Conservation (phyloP, 768 basidiomycete genomes). For the Tricholoma bakamatsutake region DNA sequence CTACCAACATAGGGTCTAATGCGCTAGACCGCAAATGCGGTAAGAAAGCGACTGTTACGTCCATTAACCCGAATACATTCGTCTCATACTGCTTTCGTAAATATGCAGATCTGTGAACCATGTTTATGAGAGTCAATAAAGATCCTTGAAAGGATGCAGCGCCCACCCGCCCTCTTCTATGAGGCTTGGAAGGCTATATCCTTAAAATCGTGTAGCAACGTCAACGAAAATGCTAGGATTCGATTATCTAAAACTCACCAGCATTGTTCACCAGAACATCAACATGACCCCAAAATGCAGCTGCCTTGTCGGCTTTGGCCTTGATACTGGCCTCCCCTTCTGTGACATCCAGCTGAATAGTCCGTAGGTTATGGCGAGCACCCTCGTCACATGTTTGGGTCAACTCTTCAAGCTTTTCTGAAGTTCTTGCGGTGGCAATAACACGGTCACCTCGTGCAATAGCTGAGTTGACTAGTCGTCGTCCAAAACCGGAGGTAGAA, state of each 20-base stretch:
- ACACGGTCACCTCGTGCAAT: conserved; percentile 56
- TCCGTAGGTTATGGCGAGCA: conserved; percentile 31
- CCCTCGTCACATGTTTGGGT: conserved; percentile 19
- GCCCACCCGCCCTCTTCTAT: conserved; percentile 56
- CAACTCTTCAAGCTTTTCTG: conserved; percentile 34
- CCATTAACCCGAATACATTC: conserved; percentile 47
- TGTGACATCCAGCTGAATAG: conserved; percentile 47
- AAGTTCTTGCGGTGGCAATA: conserved; percentile 49
- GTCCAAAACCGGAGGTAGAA: conserved; percentile 56
- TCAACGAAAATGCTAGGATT: too few relatives aligned
- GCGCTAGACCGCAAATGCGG: conserved; percentile 43
- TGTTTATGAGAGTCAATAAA: not conserved
- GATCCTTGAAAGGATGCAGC: not conserved
- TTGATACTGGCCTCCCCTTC: conserved; percentile 37
- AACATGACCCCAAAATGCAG: conserved; percentile 43
- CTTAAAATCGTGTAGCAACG: conserved; percentile 10
- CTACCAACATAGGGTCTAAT: conserved; percentile 37
- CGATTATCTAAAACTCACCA: conserved; percentile 22
- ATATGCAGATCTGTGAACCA: conserved; percentile 19
- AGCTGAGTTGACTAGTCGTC: conserved; percentile 40
- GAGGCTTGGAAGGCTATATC: conserved; percentile 34
- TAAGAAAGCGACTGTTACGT: conserved; percentile 47
- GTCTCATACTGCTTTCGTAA: conserved; percentile 40
- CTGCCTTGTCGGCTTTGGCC: conserved; percentile 36
- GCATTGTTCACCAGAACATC: conserved; percentile 67